Evolutionary conservation across 164 flowering plant species (phyloP).

Genomic region (Litsea cubeba): DNA sequence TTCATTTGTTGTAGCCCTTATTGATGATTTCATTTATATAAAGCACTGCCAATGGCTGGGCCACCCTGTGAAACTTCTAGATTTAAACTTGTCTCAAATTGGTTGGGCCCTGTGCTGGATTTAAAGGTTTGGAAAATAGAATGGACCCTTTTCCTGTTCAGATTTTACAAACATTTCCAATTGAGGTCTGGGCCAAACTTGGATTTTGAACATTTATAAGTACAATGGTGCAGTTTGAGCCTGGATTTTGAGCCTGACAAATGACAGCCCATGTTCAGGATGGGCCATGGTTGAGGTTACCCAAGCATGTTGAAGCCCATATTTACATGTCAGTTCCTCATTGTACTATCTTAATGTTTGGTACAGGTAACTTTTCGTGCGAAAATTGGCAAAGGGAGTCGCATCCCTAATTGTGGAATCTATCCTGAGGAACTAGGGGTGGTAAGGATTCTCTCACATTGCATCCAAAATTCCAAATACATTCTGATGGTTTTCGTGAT

Average conservation of each 20-base stretch:
- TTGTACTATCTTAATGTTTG: slow-evolving; percentile 1
- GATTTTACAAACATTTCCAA: background rate
- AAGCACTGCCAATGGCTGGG: too few species aligned
- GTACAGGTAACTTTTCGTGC: slow-evolving; percentile 90
- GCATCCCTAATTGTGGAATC: slow-evolving; percentile 55
- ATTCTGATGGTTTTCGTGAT: background rate
- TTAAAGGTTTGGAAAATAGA: background rate
- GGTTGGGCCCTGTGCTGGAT: background rate
- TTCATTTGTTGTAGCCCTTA: slow-evolving; percentile 4
- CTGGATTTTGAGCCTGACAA: background rate
- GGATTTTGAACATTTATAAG: background rate
- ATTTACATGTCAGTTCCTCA: background rate
- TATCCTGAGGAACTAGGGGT: slow-evolving; percentile 93
- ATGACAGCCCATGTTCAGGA: background rate
- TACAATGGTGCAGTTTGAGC: background rate
- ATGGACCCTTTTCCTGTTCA: background rate
- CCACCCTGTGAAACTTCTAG: background rate
- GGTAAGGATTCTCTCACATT: slow-evolving; percentile 41
- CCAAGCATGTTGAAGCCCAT: background rate
- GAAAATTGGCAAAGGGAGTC: slow-evolving; percentile 76
- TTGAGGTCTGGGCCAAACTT: background rate
- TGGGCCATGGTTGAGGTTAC: background rate
- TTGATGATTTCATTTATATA: background rate
- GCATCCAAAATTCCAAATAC: background rate
- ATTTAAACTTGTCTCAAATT: too few species aligned